phyloP scores from a whole-genome alignment of 768 basidiomycete species.

The Trametes cingulata region DNA sequence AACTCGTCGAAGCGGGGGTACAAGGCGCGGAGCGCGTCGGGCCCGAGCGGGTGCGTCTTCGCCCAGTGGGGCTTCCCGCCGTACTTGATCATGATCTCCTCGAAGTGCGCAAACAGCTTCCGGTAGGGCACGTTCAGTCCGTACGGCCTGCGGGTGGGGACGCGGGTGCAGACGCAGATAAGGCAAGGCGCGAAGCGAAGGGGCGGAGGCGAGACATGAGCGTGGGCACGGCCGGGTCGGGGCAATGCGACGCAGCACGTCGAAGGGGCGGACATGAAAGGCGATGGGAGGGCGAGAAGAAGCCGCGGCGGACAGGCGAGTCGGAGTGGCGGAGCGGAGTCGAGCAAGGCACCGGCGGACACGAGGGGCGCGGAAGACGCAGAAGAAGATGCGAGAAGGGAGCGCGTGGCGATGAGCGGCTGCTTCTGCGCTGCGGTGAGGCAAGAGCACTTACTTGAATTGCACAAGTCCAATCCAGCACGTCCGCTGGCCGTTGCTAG shows the following conservation, averaged over 20 bases:
- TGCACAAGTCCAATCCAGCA: conserved; percentile 99
- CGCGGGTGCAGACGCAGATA: not conserved
- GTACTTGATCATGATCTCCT: conserved; percentile 65
- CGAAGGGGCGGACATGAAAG: too few relatives aligned
- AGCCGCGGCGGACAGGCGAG: not conserved
- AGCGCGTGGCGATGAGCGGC: conserved; percentile 6
- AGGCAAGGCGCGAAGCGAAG: not conserved
- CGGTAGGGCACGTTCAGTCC: conserved; percentile 82
- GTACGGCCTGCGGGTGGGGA: conserved; percentile 64
- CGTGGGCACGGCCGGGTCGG: not conserved
- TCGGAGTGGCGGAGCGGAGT: not conserved
- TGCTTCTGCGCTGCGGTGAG: not conserved
- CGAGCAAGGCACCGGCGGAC: too few relatives aligned
- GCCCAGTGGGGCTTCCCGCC: conserved; percentile 95
- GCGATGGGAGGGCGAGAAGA: not conserved
- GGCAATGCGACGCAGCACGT: not conserved
- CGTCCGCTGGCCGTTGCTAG: conserved; percentile 73
- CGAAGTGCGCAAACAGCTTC: conserved; percentile 73
- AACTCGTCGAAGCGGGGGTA: conserved; percentile 89
- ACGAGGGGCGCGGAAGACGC: not conserved
- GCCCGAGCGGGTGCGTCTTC: conserved; percentile 78
- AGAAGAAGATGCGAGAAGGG: not conserved
- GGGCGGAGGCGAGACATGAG: not conserved
- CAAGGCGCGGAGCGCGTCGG: conserved; percentile 57
- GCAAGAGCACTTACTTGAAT: conserved; percentile 69